Evolutionary conservation across 176 grass and related monocot species (phyloP).

Genomic region (Triticum turgidum): DNA sequence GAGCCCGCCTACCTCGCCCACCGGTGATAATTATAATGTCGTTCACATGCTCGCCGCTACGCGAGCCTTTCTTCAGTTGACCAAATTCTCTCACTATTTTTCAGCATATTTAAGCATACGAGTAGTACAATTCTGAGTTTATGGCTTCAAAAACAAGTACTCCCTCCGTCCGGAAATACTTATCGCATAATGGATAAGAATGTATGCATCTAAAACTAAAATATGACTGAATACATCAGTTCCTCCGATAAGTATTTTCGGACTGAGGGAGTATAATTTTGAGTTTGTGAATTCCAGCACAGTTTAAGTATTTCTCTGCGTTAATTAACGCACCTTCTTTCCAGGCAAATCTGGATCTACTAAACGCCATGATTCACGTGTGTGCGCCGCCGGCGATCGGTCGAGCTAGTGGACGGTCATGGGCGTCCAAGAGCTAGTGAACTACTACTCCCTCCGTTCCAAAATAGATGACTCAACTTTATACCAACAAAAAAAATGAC

Average conservation of each 20-base stretch:
- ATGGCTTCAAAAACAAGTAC: too few species aligned
- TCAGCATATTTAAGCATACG: not conserved
- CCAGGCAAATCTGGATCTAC: not conserved
- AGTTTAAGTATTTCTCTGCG: not conserved
- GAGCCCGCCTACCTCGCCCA: not conserved
- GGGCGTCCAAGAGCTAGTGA: not conserved
- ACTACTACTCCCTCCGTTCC: too few species aligned
- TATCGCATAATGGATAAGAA: too few species aligned
- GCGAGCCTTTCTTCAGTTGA: not conserved
- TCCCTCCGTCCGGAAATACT: too few species aligned
- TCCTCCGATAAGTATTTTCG: too few species aligned
- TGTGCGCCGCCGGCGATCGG: not conserved
- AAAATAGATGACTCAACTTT: too few species aligned
- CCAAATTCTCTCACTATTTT: not conserved
- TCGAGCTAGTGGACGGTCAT: not conserved
- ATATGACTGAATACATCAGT: too few species aligned
- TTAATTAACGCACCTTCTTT: not conserved
- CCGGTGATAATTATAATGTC: not conserved
- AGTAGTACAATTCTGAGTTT: too few species aligned
- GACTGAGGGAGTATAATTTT: too few species aligned
- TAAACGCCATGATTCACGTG: not conserved
- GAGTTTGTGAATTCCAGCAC: too few species aligned
- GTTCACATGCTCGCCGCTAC: not conserved
- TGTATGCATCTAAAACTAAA: too few species aligned
- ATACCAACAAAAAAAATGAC: too few species aligned